phyloP scores from a whole-genome alignment of 2,329 filamentous ascomycete genomes.

The Claviceps digitariae region DNA sequence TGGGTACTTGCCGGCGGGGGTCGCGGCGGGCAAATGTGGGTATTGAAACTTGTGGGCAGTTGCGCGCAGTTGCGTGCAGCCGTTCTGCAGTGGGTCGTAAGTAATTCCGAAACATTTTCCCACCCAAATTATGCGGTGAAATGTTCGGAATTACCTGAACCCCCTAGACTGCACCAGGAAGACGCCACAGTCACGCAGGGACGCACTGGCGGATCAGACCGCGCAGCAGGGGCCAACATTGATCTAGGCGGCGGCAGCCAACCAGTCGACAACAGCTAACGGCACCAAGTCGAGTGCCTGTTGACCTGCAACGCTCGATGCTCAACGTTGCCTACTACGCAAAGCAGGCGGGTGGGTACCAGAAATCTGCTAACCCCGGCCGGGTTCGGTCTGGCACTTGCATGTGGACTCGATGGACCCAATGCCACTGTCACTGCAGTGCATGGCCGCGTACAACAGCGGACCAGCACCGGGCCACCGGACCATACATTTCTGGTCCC shows the following conservation, averaged over 20 bases:
- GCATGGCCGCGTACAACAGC: not conserved
- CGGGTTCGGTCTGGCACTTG: not conserved
- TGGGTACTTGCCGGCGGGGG: not conserved
- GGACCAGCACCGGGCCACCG: not conserved
- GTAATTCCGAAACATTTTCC: too few species aligned
- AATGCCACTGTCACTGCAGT: not conserved
- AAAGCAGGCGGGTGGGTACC: not conserved
- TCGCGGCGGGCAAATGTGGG: not conserved
- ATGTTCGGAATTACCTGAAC: too few species aligned
- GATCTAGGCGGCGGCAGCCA: not conserved
- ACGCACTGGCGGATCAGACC: not conserved
- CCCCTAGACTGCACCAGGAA: not conserved
- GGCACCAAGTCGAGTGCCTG: not conserved
- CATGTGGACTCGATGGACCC: not conserved
- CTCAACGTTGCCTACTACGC: not conserved
- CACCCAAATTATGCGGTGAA: too few species aligned
- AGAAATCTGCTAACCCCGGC: not conserved
- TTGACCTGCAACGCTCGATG: too few species aligned
- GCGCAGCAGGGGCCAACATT: not conserved
- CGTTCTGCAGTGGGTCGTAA: too few species aligned
- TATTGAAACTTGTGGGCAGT: not conserved
- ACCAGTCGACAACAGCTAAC: not conserved
- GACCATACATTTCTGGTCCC: not conserved
- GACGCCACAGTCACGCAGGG: not conserved
- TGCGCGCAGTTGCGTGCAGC: not conserved